A percentile compares a stretch with the other conserved stretches of the same genome.
Evolutionary conservation across 225 moss, liverwort and hornwort species (phyloP).

Genomic region (Neckera pumila): DNA sequence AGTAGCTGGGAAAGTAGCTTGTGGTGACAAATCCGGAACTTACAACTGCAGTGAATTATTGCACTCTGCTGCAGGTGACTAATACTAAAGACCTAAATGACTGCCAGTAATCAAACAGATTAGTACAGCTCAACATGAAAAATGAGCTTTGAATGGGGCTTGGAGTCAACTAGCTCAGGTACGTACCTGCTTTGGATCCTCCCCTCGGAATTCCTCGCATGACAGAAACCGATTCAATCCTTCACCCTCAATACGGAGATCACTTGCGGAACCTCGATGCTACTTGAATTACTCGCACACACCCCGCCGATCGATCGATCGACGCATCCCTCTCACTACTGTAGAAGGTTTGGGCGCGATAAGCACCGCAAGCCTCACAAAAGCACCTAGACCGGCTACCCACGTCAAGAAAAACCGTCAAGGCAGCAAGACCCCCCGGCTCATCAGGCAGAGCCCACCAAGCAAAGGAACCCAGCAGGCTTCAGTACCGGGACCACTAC

Average conservation of each 20-base stretch:
- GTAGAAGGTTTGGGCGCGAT: background rate
- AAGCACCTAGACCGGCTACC: background rate
- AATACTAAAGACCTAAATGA: background rate
- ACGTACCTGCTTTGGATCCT: background rate
- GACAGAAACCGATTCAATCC: background rate
- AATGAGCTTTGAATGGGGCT: background rate
- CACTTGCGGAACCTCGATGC: background rate
- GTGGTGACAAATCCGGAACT: background rate
- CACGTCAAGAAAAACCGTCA: background rate
- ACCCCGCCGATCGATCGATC: background rate
- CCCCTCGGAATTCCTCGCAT: background rate
- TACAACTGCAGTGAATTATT: background rate
- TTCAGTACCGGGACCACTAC: background rate
- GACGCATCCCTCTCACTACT: background rate
- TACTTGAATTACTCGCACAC: background rate
- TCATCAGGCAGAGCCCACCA: background rate
- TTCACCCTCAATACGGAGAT: background rate
- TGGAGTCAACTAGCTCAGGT: background rate
- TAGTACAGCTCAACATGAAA: background rate
- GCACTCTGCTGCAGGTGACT: background rate
- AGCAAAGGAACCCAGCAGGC: background rate
- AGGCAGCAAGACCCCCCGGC: background rate
- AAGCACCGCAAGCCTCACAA: background rate
- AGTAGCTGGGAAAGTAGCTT: background rate
- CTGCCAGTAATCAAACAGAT: background rate